phyloP scores from a whole-genome alignment of 306 rosid species.

The Cucumis cinereus region DNA sequence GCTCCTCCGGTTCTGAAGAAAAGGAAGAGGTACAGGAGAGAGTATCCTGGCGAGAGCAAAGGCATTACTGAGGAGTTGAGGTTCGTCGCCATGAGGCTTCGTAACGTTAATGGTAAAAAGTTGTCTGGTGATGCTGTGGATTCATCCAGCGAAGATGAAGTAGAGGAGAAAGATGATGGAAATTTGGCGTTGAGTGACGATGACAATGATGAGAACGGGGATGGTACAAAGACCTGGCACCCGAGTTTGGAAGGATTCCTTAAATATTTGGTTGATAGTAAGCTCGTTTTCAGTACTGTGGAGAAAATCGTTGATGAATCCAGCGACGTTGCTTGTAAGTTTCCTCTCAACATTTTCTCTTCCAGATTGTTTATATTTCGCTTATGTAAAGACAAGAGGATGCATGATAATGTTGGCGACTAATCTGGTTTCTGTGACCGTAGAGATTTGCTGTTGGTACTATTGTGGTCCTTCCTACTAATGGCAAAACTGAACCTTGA shows the following conservation, averaged over 20 bases:
- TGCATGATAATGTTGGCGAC: background rate
- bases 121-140: background rate
- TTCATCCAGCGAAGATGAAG: slow-evolving; percentile 1
- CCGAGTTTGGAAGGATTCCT: slow-evolving; percentile 56
- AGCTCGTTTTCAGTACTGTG: slow-evolving; percentile 50
- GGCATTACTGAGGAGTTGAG: slow-evolving; percentile 93
- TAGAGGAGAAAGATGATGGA: slow-evolving; percentile 1
- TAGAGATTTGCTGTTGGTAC: background rate
- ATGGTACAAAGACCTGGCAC: slow-evolving; percentile 30
- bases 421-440: background rate
- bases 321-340: slow-evolving; percentile 55
- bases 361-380: background rate
- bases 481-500: background rate
- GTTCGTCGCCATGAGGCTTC: slow-evolving; percentile 89
- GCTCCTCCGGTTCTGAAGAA: slow-evolving; percentile 27
- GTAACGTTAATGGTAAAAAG: slow-evolving; percentile 29
- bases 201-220: background rate
- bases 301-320: slow-evolving; percentile 76
- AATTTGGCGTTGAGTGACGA: slow-evolving; percentile 5
- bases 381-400: background rate
- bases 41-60: slow-evolving; percentile 63
- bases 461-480: background rate
- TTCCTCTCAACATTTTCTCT: background rate
- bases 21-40: slow-evolving; percentile 44
- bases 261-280: slow-evolving; percentile 55